Base-by-base conservation (phyloP, 768 basidiomycete species). In the Guyanaporus albipodus region DNA sequence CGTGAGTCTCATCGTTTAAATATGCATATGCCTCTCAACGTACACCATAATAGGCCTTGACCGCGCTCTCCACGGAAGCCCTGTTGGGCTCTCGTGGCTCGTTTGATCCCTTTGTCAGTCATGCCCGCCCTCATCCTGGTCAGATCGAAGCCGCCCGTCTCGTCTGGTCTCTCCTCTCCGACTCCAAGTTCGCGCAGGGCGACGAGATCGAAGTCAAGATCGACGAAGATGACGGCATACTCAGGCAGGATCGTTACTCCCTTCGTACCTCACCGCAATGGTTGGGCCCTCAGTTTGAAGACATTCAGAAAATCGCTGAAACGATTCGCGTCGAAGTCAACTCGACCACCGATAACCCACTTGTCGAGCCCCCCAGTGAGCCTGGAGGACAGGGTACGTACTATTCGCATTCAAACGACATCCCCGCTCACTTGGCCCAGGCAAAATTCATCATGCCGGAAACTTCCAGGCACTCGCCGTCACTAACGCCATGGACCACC, bases 381-480 rank as follows among this genome's bases (percentile, higher is more conserved):
- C 74, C 74, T 33, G 50, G 55, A 18, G 49, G 18, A 2, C 33
- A 64, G 38, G 65, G 60, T 63, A 11, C 11, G 55, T 46, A 10
- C 14, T 10, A 8, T 2, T n/a, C n/a, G 1, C 5, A 6, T 34
- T 12, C 28, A 0, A 19, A 2, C 10, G 27, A n/a, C 5, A 4
- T 1, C 6, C 5, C 3, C 12, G 2, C 45, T 52, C 28, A 61
- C 17, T 8, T 10, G 5, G 18, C 7, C 18, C 4, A 62, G 80
- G 80, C 2, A 70, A 68, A 42, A 72, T 91, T 17, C 86, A 91
- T 62, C 77, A 91, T 46, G 91, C 88, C 24, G 91, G 91, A 14
- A 92, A 92, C 63, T 93, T 93, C 79, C 90, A 92, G 61, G 87
- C 88, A 0, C 85, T 89, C 76, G 73, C 87, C 4, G 81, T 92